Percentiles rank a stretch among this genome's conserved stretches.
Conservation (phyloP, 2,329 filamentous ascomycete species). For the Keithomyces neogunnii region DNA sequence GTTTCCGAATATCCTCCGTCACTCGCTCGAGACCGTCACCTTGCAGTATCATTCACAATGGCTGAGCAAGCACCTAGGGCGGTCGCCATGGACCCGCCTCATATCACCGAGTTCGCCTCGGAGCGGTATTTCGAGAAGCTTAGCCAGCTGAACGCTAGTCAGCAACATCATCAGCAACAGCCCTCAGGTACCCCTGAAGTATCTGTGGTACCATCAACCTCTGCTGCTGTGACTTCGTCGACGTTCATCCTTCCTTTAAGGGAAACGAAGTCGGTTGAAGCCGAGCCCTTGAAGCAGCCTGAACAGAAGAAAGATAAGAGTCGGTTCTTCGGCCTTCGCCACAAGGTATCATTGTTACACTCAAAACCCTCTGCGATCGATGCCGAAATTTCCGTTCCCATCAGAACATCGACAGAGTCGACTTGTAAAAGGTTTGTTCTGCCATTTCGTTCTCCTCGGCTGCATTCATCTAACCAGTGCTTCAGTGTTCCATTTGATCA, state of each 20-base stretch:
- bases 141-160: constrained; percentile 39
- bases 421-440: constrained; percentile 23
- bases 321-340: constrained; percentile 32
- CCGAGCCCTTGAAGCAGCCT: constrained; percentile 18
- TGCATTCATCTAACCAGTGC: constrained; percentile 12
- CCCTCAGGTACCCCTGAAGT: background rate
- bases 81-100: constrained; percentile 49
- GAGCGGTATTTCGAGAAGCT: constrained; percentile 56
- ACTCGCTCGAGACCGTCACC: constrained; percentile 13
- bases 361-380: constrained; percentile 21
- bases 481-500: constrained; percentile 41
- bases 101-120: constrained; percentile 59
- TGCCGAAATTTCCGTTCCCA: constrained; percentile 6
- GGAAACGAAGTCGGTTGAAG: constrained; percentile 26
- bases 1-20: constrained; percentile 9
- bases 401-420: constrained; percentile 16
- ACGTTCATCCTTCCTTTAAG: constrained; percentile 43
- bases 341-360: constrained; percentile 28
- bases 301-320: constrained; percentile 33
- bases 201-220: constrained; percentile 9
- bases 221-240: constrained; percentile 20
- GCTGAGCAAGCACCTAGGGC: constrained; percentile 21
- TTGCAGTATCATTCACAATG: constrained; percentile 18
- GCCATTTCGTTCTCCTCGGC: background rate
- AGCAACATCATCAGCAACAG: constrained; percentile 32